Base-by-base conservation (phyloP, 257 asterid species). In the Scutellaria baicalensis region DNA sequence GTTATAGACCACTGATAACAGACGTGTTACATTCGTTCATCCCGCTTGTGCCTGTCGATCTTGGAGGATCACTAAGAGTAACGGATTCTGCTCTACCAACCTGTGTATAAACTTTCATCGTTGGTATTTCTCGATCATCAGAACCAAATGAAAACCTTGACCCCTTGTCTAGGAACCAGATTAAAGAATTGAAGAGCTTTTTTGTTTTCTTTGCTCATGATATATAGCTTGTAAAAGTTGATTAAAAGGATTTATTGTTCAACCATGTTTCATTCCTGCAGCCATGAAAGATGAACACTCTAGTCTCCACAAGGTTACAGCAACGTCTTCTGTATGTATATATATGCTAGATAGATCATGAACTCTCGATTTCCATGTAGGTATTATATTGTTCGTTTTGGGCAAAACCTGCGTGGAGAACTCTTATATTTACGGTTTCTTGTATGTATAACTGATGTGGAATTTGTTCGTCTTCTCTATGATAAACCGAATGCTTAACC, bases 1-100 rank as follows among this genome's bases (percentile, higher is more conserved):
- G 98, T 68, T 93, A 93, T 59, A 77, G 98, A 60, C 98, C 98
- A 5, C 72, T 93, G 82, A 93, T 93, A 70, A 93, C 97, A 0
- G 98, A 90, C 31, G 98, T 93, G 71, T 79, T 90, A 75, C 97
- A 93, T 80, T 93, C 98, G 38, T 90, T 90, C 77, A 93, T 93
- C 64, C 98, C 98, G 1, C 98, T 93, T 3, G 97, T 93, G 75
- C 96, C 98, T 20, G 82, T 75, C 6, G 97, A 90, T 71, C 96
- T 87, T 7, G 96, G 98, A 65, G 98, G 98, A 35, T 84, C 98
- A 10, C 78, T 90, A 57, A 84, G 88, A 78, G 57, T 81, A 61
- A 81, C 83, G 0, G 87, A 90, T 59, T 50, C 80, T 69, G 64
- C 81, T 35, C 75, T 66, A 68, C 67, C 82, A 16, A 47, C 77